Evolutionary conservation across 2,329 filamentous ascomycete genomes (phyloP).

Genomic region (Thielaviopsis euricoi): DNA sequence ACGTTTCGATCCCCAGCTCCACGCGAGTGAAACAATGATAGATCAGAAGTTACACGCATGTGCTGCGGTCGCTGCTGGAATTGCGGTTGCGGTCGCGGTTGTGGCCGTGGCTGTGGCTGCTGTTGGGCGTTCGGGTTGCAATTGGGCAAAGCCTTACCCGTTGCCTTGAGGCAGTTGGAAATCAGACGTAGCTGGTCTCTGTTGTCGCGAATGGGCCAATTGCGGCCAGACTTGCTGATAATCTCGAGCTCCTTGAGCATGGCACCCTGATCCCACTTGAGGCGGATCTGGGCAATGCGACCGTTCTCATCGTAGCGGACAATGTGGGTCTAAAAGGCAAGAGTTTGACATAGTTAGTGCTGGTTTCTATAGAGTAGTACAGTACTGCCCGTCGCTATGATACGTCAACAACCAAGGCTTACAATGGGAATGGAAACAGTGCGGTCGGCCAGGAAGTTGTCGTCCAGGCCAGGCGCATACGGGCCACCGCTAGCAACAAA

Average conservation of each 20-base stretch:
- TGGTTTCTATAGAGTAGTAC: background rate
- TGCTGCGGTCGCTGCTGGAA: slow-evolving; percentile 12
- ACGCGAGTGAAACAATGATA: slow-evolving; percentile 58
- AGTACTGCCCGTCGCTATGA: background rate
- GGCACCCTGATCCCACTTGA: slow-evolving; percentile 89
- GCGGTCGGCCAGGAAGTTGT: slow-evolving; percentile 82
- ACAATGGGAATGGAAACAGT: slow-evolving; percentile 68
- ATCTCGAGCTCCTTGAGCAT: slow-evolving; percentile 87
- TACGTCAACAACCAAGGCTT: slow-evolving; percentile 20
- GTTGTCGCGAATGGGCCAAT: slow-evolving; percentile 88
- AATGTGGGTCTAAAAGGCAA: slow-evolving; percentile 55
- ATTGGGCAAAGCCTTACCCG: slow-evolving; percentile 18
- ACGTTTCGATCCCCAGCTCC: slow-evolving; percentile 38
- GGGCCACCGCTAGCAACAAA: slow-evolving; percentile 68
- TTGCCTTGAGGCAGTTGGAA: slow-evolving; percentile 37
- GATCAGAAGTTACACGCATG: slow-evolving; percentile 36
- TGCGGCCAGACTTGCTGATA: slow-evolving; percentile 76
- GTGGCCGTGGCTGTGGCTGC: background rate
- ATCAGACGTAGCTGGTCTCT: slow-evolving; percentile 71
- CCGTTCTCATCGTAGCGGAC: slow-evolving; percentile 62
- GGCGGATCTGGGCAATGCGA: slow-evolving; percentile 74
- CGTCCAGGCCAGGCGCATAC: slow-evolving; percentile 77
- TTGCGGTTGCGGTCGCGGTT: too few species aligned
- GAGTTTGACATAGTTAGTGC: background rate
- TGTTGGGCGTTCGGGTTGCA: background rate